phyloP scores from a whole-genome alignment of 805 yeast species.

The Candida tammaniensis region DNA sequence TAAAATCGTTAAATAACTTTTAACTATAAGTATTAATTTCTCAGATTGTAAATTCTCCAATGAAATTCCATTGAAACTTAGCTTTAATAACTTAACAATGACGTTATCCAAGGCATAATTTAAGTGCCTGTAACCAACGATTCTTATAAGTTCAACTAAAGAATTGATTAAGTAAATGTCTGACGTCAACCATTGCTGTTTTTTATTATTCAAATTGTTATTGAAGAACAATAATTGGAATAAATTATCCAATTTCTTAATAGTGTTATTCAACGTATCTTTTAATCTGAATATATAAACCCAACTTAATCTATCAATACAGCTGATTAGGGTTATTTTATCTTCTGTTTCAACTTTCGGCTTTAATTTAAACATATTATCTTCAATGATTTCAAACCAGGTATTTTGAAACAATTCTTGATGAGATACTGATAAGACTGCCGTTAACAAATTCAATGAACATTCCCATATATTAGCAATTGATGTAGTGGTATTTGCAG shows the following conservation, averaged over 20 bases:
- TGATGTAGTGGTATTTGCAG: not conserved
- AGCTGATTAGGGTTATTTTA: slow-evolving; percentile 57
- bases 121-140: slow-evolving; percentile 74
- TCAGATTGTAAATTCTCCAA: slow-evolving; percentile 70
- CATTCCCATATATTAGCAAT: slow-evolving; percentile 56
- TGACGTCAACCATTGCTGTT: slow-evolving; percentile 73
- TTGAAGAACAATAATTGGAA: slow-evolving; percentile 55
- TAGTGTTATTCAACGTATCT: slow-evolving; percentile 84
- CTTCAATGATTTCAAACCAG: slow-evolving; percentile 73
- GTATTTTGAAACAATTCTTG: slow-evolving; percentile 64
- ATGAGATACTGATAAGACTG: slow-evolving; percentile 79
- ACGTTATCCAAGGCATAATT: slow-evolving; percentile 79
- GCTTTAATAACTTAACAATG: slow-evolving; percentile 63
- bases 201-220: slow-evolving; percentile 38
- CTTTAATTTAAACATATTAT: slow-evolving; percentile 57
- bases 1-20: slow-evolving; percentile 69
- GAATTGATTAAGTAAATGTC: slow-evolving; percentile 63
- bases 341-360: slow-evolving; percentile 53
- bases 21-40: slow-evolving; percentile 63
- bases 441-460: slow-evolving; percentile 63
- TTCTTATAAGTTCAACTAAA: slow-evolving; percentile 68
- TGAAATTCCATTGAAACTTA: slow-evolving; percentile 54
- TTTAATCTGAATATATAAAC: slow-evolving; percentile 82
- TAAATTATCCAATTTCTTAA: slow-evolving; percentile 69
- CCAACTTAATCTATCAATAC: slow-evolving; percentile 80